A percentile compares a stretch with the other conserved stretches of the same genome.
These are phyloP conservation scores for Pseudonitzschia multiseries DNA, from an alignment of 108 stramenopile genomes.

Conservation along the genomic window DNA sequence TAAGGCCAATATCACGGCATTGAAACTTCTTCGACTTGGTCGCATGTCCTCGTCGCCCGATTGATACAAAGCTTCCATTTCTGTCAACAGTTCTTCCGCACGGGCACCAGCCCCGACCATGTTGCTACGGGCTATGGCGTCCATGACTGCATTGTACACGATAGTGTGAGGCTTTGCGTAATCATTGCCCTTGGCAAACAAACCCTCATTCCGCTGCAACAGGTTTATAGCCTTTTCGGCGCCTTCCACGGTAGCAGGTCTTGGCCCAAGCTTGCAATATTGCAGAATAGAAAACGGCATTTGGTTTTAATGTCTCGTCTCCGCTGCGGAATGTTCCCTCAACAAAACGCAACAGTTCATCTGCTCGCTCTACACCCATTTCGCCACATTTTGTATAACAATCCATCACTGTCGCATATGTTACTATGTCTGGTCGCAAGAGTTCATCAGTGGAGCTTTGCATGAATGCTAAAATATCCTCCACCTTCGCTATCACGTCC, in stretches of 20 bases:
- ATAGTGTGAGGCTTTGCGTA: conserved; percentile 37
- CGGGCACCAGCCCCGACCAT: conserved; percentile 35
- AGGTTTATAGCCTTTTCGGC: conserved; percentile 17
- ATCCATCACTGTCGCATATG: conserved; percentile 25
- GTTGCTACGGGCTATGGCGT: conserved; percentile 43
- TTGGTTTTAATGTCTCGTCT: conserved; percentile 19
- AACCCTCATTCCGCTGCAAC: conserved; percentile 15
- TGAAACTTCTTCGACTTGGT: conserved; percentile 47
- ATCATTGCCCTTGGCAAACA: conserved; percentile 14
- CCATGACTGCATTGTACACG: conserved; percentile 43
- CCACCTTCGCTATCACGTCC: conserved; percentile 6
- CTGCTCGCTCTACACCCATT: conserved; percentile 12
- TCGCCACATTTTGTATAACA: conserved; percentile 34
- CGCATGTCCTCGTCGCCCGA: conserved; percentile 36
- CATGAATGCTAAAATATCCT: conserved; percentile 27
- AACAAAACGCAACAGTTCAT: conserved; percentile 29
- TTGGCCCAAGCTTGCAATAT: conserved; percentile 32
- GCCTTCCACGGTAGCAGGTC: conserved; percentile 13
- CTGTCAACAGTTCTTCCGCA: conserved; percentile 45
- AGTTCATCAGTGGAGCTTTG: neutral
- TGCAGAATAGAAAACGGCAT: conserved; percentile 25
- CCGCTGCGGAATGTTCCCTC: conserved; percentile 29
- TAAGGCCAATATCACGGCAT: conserved; percentile 42
- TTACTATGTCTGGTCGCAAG: conserved; percentile 25
- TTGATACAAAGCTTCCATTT: conserved; percentile 43